Conservation (phyloP, 1,139 yeast genomes). For the Nakaseomyces glabratus region DNA sequence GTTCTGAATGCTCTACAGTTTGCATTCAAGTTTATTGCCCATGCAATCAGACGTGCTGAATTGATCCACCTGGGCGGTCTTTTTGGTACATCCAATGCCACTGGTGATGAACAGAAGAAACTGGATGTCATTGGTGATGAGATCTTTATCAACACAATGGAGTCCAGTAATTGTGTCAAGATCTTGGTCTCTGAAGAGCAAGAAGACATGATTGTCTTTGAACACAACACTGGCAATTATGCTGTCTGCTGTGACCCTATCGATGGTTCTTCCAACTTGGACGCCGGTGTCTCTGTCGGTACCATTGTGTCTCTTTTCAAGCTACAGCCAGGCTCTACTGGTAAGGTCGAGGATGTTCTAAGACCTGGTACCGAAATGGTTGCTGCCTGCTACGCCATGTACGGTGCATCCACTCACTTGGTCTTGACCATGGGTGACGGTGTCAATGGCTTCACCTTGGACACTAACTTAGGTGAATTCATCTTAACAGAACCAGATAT, state of each 20-base stretch:
- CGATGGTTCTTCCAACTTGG: conserved; percentile 93
- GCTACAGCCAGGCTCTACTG: conserved; percentile 61
- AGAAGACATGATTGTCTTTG: conserved; percentile 82
- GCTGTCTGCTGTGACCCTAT: conserved; percentile 98
- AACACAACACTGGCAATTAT: conserved; percentile 72
- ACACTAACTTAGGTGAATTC: conserved; percentile 88
- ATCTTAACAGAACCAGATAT: conserved; percentile 81
- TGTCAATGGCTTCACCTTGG: conserved; percentile 91
- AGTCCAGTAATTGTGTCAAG: conserved; percentile 82
- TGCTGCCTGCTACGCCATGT: conserved; percentile 98
- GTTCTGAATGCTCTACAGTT: conserved; percentile 83
- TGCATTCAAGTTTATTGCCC: conserved; percentile 94
- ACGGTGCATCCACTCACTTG: conserved; percentile 96
- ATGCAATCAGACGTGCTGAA: conserved; percentile 90
- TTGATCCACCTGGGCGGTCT: conserved; percentile 85
- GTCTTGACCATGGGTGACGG: conserved; percentile 88
- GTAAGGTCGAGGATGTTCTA: conserved; percentile 81
- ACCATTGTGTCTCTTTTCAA: conserved; percentile 91
- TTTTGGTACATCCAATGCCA: conserved; percentile 73
- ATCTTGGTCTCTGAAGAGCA: conserved; percentile 92
- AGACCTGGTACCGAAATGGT: conserved; percentile 91
- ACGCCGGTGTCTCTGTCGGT: conserved; percentile 98
- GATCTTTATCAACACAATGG: conserved; percentile 95
- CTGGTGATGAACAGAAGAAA: conserved; percentile 96
- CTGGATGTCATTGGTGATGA: conserved; percentile 97